Evolutionary conservation across 2,329 filamentous ascomycete species (phyloP), one percentile per base, ranked within the genome.

Genomic region (Pseudopithomyces chartarum): DNA sequence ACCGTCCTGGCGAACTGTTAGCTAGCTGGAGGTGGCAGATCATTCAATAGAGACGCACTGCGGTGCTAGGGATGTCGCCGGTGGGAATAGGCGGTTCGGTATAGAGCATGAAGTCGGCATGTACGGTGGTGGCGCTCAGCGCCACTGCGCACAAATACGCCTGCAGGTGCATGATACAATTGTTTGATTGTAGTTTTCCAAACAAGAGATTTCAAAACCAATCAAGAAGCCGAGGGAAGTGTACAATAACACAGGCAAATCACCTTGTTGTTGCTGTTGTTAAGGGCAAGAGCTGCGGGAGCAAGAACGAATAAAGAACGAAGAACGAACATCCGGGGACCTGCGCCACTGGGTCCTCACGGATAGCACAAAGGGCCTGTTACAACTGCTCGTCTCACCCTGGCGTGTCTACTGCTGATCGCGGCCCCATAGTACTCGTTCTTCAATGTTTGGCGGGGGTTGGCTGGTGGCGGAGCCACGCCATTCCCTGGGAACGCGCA

Each of bases 51-150:
- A 19, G 17, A 34, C 47, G 33, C 39, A 40, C 33, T 17, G 47
- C 47, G 56, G 70, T 71, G 33, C 50, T 62, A 2, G 68, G 69
- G 6, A 72, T 66, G 7, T 62, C 64, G 13, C 56, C 53, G 6
- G 66, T 71, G 12, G 69, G 69, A 17, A 72, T 71, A 1, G 69
- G 69, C 4, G 67, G 67, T 23, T 62, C 64, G 1, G 68, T 72
- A 50, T 72, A 72, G 13, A 72, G 65, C 67, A 70, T 69, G 55
- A 72, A 72, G 52, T 72, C 69, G 51, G 67, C 67, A 15, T 61
- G 57, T 11, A 56, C 65, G 29, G 64, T 33, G 20, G 53, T 46
- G 34, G 67, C 26, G 17, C 62, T 39, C 52, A 58, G 49, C 44
- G 33, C 56, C 29, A 44, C 38, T 17, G 36, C 42, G 10, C 34